Percentiles rank a stretch among this genome's conserved stretches.
These are phyloP conservation scores for Purpureocillium lavendulum DNA, from an alignment of 2,329 filamentous ascomycete genomes.

Conservation along the genomic window DNA sequence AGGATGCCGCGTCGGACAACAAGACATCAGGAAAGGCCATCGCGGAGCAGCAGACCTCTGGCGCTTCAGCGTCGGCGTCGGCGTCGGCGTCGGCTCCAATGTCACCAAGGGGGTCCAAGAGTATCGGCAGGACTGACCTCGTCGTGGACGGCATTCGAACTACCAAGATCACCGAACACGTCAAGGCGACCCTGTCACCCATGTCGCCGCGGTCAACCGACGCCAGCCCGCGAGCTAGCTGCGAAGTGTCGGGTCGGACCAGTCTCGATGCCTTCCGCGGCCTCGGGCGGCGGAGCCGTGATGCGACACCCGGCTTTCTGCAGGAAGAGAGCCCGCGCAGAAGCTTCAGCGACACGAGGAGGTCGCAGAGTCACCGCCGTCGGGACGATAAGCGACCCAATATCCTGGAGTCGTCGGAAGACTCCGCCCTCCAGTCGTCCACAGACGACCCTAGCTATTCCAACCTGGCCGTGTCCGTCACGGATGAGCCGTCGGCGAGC, in stretches of 20 bases:
- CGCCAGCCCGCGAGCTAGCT: constrained; percentile 46
- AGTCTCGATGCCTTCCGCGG: constrained; percentile 46
- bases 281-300: constrained; percentile 41
- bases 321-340: constrained; percentile 38
- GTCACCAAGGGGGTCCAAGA: constrained; percentile 16
- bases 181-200: constrained; percentile 53
- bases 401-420: constrained; percentile 56
- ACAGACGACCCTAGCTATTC: constrained; percentile 68
- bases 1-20: constrained; percentile 45
- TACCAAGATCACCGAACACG: constrained; percentile 42
- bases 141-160: constrained; percentile 24
- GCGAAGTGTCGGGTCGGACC: constrained; percentile 36
- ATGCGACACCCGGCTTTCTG: constrained; percentile 35
- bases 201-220: constrained; percentile 35
- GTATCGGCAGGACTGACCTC: constrained; percentile 12
- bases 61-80: constrained; percentile 9
- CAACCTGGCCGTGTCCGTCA: constrained; percentile 58
- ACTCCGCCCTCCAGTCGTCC: constrained; percentile 66
- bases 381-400: constrained; percentile 37
- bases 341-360: constrained; percentile 55
- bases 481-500: constrained; percentile 77
- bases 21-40: constrained; percentile 14
- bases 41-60: constrained; percentile 8
- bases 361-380: constrained; percentile 41
- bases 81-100: constrained; percentile 1